Conservation (phyloP, 192 early-diverging fungal genomes). For the Backusella westeae region DNA sequence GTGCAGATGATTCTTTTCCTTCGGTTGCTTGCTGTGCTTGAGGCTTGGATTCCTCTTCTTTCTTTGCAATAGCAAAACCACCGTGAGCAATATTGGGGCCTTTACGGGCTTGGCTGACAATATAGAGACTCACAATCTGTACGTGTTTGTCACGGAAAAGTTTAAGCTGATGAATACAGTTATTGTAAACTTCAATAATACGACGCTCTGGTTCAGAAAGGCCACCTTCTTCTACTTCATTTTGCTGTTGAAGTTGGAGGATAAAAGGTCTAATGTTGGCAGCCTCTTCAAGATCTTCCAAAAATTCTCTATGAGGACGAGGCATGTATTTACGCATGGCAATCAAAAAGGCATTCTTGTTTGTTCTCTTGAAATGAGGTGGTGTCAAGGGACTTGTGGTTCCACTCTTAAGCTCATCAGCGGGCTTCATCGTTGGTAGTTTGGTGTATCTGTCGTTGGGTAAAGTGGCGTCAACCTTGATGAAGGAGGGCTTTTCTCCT, state of each 20-base stretch:
- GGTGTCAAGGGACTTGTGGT: conserved; percentile 5
- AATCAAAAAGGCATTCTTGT: conserved; percentile 70
- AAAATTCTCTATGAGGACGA: conserved; percentile 79
- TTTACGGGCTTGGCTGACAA: conserved; percentile 78
- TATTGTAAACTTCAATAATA: conserved; percentile 75
- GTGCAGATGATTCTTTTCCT: background rate
- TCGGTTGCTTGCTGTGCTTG: background rate
- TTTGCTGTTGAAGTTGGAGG: conserved; percentile 24
- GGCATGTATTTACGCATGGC: conserved; percentile 96
- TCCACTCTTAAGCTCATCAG: conserved; percentile 29
- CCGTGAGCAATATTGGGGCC: conserved; percentile 64
- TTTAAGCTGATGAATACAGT: conserved; percentile 78
- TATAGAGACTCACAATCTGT: conserved; percentile 89
- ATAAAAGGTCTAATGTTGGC: conserved; percentile 72
- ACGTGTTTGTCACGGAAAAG: conserved; percentile 89
- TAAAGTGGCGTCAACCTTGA: conserved; percentile 6
- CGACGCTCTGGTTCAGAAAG: conserved; percentile 26
- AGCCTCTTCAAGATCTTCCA: conserved; percentile 68
- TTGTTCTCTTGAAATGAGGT: conserved; percentile 23
- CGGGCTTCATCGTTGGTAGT: conserved; percentile 23
- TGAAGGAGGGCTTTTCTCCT: conserved; percentile 33
- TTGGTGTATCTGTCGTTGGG: conserved; percentile 34
- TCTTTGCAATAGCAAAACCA: conserved; percentile 43
- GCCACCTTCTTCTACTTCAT: background rate
- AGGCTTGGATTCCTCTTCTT: background rate